phyloP scores from a whole-genome alignment of 129 eudicot species.

The Artemisia annua region DNA sequence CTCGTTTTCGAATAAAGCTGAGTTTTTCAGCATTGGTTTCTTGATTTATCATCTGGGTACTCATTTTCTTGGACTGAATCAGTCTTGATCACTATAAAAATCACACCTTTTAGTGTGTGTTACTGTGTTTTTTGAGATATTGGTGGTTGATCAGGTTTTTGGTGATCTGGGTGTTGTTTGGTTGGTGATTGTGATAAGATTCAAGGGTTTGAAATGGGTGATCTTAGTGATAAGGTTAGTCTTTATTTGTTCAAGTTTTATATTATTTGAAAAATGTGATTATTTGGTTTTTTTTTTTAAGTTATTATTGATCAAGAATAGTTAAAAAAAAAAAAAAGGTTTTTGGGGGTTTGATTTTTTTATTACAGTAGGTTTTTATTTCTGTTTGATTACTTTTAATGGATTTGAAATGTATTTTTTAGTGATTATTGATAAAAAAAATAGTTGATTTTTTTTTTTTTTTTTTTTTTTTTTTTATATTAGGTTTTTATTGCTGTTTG shows the following conservation, averaged over 20 bases:
- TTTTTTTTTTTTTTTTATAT: too few relatives aligned
- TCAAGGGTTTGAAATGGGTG: constrained; percentile 1
- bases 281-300: not conserved
- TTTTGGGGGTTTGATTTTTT: too few relatives aligned
- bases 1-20: not conserved
- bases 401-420: too few relatives aligned
- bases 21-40: constrained; percentile 2
- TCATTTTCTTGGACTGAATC: not conserved
- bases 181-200: not conserved
- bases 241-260: not conserved
- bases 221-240: constrained; percentile 15
- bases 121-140: not conserved
- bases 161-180: not conserved
- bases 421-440: too few relatives aligned
- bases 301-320: too few relatives aligned
- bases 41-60: constrained; percentile 1
- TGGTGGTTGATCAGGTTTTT: not conserved
- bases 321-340: too few relatives aligned
- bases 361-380: too few relatives aligned
- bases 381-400: too few relatives aligned
- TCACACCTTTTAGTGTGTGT: not conserved
- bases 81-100: not conserved
- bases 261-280: not conserved
- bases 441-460: too few relatives aligned
- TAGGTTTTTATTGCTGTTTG: too few relatives aligned